These are phyloP conservation scores for Sporisorium scitamineum DNA, from an alignment of 1,284 basidiomycete genomes.

Conservation along the genomic window DNA sequence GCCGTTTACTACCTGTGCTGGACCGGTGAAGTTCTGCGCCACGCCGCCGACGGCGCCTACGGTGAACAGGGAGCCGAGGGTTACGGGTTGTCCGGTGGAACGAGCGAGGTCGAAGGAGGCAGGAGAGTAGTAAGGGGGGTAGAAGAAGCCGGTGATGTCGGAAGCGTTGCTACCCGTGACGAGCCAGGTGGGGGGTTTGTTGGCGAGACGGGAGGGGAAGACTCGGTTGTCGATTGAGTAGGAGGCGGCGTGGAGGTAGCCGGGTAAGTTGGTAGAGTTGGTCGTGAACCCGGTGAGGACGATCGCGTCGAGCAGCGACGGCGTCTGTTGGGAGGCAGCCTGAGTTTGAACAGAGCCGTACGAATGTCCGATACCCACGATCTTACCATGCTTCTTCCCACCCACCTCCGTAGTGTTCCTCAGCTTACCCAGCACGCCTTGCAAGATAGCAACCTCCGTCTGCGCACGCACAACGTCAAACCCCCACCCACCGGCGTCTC, in stretches of 20 bases:
- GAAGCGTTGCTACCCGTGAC: slow-evolving; percentile 63
- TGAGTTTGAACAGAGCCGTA: slow-evolving; percentile 57
- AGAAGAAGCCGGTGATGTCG: slow-evolving; percentile 70
- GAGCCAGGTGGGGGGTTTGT: slow-evolving; percentile 49
- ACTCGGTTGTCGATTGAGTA: slow-evolving; percentile 65
- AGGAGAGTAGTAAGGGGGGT: slow-evolving; percentile 69
- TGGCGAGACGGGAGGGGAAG: slow-evolving; percentile 30
- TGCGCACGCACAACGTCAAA: slow-evolving; percentile 66
- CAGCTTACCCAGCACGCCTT: slow-evolving; percentile 62
- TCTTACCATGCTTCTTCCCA: slow-evolving; percentile 31
- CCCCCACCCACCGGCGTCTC: slow-evolving; percentile 59
- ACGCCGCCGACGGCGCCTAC: slow-evolving; percentile 51
- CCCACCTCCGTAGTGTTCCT: slow-evolving; percentile 43
- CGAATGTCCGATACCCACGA: slow-evolving; percentile 57
- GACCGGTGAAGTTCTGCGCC: slow-evolving; percentile 64
- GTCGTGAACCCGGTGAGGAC: slow-evolving; percentile 69
- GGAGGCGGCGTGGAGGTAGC: slow-evolving; percentile 61
- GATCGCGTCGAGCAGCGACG: slow-evolving; percentile 64
- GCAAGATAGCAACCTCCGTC: slow-evolving; percentile 69
- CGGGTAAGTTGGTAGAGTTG: slow-evolving; percentile 45
- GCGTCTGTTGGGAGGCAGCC: slow-evolving; percentile 55
- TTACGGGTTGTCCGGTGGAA: slow-evolving; percentile 62
- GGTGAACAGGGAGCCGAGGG: slow-evolving; percentile 68
- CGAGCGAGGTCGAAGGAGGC: slow-evolving; percentile 53
- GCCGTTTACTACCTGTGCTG: slow-evolving; percentile 70